A percentile compares a stretch with the other conserved stretches of the same genome.
phyloP scores from a whole-genome alignment of 768 basidiomycete species.

The Suillus ampliporus region DNA sequence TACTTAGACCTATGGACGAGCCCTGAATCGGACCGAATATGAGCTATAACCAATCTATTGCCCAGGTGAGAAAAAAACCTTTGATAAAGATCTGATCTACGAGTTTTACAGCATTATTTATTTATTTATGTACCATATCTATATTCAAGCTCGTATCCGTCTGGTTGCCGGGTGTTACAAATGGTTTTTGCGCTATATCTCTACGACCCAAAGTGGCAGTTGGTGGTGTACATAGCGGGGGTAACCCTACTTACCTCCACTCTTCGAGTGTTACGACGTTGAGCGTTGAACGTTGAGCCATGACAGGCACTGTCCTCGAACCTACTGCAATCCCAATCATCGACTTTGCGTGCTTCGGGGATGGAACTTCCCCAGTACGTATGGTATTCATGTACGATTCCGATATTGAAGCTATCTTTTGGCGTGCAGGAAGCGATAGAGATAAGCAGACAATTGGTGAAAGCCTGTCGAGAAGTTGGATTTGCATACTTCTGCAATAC shows the following conservation, averaged over 20 bases:
- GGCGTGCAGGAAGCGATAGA: constrained; percentile 19
- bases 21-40: too few species aligned
- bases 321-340: constrained; percentile 15
- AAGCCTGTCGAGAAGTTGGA: constrained; percentile 38
- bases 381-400: background rate
- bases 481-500: constrained; percentile 56
- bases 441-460: constrained; percentile 20
- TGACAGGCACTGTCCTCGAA: background rate
- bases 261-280: background rate
- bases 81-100: too few species aligned
- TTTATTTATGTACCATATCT: too few species aligned
- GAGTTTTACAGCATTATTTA: too few species aligned
- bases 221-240: too few species aligned
- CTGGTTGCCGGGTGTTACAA: too few species aligned
- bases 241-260: background rate
- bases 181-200: too few species aligned
- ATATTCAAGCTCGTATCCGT: too few species aligned
- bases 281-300: background rate
- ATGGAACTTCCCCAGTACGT: constrained; percentile 20
- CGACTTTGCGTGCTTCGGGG: constrained; percentile 21
- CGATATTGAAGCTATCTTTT: background rate
- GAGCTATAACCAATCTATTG: too few species aligned
- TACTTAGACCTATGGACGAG: too few species aligned
- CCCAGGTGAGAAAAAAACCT: too few species aligned
- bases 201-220: too few species aligned